A percentile compares a stretch with the other conserved stretches of the same genome.
Conservation (phyloP, 257 asterid species). For the Nicotiana tomentosiformis region DNA sequence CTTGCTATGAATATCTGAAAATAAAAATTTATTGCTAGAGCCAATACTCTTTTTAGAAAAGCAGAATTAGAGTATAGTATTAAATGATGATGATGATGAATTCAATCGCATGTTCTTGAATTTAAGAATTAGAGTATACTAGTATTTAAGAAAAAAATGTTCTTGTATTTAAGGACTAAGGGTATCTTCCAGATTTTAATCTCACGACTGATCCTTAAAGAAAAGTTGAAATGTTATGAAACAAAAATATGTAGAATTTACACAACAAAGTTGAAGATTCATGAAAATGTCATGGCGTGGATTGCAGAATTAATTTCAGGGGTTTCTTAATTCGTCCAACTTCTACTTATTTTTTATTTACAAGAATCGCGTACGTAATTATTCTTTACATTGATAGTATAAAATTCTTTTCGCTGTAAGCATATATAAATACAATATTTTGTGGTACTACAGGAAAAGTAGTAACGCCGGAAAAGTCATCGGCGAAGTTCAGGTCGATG, state of each 20-base stretch:
- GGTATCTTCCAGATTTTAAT: too few relatives aligned
- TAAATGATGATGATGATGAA: too few relatives aligned
- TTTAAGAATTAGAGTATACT: too few relatives aligned
- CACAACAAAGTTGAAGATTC: too few relatives aligned
- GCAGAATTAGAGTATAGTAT: too few relatives aligned
- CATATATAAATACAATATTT: not conserved
- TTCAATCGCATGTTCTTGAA: too few relatives aligned
- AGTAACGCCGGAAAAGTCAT: conserved; percentile 45
- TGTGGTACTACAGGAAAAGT: conserved; percentile 31
- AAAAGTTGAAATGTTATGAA: not conserved
- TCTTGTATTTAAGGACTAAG: too few relatives aligned
- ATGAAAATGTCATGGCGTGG: not conserved
- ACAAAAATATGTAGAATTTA: not conserved
- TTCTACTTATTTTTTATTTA: not conserved
- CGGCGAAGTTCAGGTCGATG: conserved; percentile 36
- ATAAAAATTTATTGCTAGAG: not conserved
- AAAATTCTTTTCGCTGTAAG: not conserved
- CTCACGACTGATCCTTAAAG: too few relatives aligned
- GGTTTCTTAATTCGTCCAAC: not conserved
- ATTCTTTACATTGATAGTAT: not conserved
- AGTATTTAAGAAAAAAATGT: too few relatives aligned
- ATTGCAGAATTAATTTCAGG: not conserved
- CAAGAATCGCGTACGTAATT: not conserved
- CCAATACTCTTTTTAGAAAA: too few relatives aligned
- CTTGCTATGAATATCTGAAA: not conserved